Evolutionary conservation across 208 protist genomes (phyloP), one percentile per base, ranked within the genome.

Genomic region (Crithidia mellificae): DNA sequence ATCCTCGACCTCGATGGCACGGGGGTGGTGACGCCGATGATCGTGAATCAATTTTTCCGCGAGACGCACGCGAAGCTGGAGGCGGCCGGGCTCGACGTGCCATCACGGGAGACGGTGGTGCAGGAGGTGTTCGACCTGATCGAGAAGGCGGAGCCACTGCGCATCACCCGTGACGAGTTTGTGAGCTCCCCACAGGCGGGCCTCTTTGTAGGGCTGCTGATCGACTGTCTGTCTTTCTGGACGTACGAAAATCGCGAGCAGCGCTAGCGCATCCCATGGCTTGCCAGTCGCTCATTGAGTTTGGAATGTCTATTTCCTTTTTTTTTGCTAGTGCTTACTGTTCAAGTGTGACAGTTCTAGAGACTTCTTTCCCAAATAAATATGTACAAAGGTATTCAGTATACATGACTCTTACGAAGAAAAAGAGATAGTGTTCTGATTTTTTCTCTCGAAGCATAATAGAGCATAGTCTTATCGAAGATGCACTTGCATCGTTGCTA

Each of bases 61-160:
- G 92, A 96, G 57, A 96, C 92, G 29, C 80, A 95, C 72, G 83
- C 79, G 14, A 94, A 94, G 70, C 68, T 97, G 12, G 80, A 86
- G 0, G 68, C 73, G 0, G 83, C 84, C 1, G 88, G 82, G 0
- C 61, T 93, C 9, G 83, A 91, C 27, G 83, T 90, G 51, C 85
- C 86, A 0, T 72, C 83, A 34, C 66, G 77, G 5, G 91, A 94
- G 66, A 84, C 79, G 17, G 88, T 98, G 22, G 77, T 94, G 41
- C 84, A 93, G 68, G 94, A 98, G 75, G 84, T 89, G 27, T 98
- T 97, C 61, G 91, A 96, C 68, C 80, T 97, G 17, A 92, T 98
- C 52, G 69, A 83, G 30, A 94, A 91, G 24, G 73, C 73, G 2
- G 80, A 96, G 74, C 84, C 88, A 17, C 74, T 92, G 44, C 67